Evolutionary conservation across 257 asterid species (phyloP).

Genomic region (Solanum lycopersicoides): DNA sequence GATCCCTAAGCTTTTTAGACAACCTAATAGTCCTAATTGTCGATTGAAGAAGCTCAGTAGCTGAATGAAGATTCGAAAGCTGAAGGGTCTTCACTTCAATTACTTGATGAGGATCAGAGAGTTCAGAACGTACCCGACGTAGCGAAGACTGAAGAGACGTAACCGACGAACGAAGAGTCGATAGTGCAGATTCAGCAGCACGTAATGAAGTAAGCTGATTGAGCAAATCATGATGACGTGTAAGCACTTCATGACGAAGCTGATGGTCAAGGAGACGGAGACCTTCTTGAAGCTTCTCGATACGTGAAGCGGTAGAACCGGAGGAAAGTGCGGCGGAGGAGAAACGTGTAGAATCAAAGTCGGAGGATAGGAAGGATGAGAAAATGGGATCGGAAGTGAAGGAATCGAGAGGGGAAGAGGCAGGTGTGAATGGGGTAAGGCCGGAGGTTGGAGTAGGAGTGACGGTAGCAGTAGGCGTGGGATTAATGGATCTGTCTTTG

Average conservation of each 20-base stretch:
- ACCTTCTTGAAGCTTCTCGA: slow-evolving; percentile 86
- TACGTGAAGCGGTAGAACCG: slow-evolving; percentile 90
- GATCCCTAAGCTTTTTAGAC: slow-evolving; percentile 53
- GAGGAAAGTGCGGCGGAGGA: slow-evolving; percentile 96
- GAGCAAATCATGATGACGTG: slow-evolving; percentile 77
- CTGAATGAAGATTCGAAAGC: slow-evolving; percentile 58
- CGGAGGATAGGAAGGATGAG: slow-evolving; percentile 75
- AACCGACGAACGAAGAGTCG: slow-evolving; percentile 65
- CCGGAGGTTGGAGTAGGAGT: not conserved
- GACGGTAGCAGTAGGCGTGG: slow-evolving; percentile 14
- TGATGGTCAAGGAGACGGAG: slow-evolving; percentile 73
- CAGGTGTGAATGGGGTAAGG: slow-evolving; percentile 5
- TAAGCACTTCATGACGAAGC: slow-evolving; percentile 81
- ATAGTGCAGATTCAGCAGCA: slow-evolving; percentile 64
- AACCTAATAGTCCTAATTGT: slow-evolving; percentile 54
- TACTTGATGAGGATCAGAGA: slow-evolving; percentile 70
- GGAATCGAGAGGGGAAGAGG: slow-evolving; percentile 33
- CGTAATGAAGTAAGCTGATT: slow-evolving; percentile 75
- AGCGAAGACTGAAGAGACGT: slow-evolving; percentile 72
- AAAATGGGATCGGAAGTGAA: slow-evolving; percentile 82
- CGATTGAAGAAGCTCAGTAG: slow-evolving; percentile 51
- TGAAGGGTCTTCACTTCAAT: slow-evolving; percentile 62
- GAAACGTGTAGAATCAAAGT: slow-evolving; percentile 77
- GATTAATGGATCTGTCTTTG: slow-evolving; percentile 19
- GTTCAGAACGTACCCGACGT: slow-evolving; percentile 61